Base-by-base conservation (phyloP, 345 rosid genomes). In the Syzygium grande region DNA sequence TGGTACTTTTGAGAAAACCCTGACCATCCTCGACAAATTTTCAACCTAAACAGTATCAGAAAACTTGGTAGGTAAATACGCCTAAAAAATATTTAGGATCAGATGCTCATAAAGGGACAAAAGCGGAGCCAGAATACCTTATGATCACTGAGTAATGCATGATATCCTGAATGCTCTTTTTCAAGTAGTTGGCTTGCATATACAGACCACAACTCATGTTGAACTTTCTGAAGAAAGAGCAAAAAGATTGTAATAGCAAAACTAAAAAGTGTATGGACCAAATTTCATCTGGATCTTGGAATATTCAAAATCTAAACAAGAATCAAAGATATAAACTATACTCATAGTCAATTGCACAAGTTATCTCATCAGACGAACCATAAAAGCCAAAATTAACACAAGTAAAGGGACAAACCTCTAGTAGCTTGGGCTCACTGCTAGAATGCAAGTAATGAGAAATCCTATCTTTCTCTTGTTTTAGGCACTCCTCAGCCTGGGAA, bases 11-110 rank as follows among this genome's bases (percentile, higher is more conserved):
- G 92, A 93, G 87, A 93, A 98, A 83, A 97, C 99, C 92, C 96
- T 94, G 91, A 94, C 94, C 96, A 96, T 97, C 94, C 99, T 93
- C 49, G 99, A 98, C 86, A 98, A 96, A 91, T 97, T 99, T 30
- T 96, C 99, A 86, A 92, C 95, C 99, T 98, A 90, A 84, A 68
- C 25, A 34, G 79, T 46, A 68, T 34, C 46, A 8, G 13, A 68
- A 68, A 34, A 68, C 79, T 68, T 68, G 79, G 46, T 34, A 68
- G 79, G 46, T 68, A 68, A 34, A 68, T 21, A 17, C 43, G 15
- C 21, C 19, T 19, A 14, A 15, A 16, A 3, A 16, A 9, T 68
- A 21, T 55, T 41, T 9, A 87, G 86, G 54, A 86, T 46, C 27
- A 53, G 49, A 52, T 58, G 79, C 41, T 43, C 61, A 41, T 53